phyloP scores from a whole-genome alignment of 2,329 filamentous ascomycete species.

The Macrophomina phaseolina region DNA sequence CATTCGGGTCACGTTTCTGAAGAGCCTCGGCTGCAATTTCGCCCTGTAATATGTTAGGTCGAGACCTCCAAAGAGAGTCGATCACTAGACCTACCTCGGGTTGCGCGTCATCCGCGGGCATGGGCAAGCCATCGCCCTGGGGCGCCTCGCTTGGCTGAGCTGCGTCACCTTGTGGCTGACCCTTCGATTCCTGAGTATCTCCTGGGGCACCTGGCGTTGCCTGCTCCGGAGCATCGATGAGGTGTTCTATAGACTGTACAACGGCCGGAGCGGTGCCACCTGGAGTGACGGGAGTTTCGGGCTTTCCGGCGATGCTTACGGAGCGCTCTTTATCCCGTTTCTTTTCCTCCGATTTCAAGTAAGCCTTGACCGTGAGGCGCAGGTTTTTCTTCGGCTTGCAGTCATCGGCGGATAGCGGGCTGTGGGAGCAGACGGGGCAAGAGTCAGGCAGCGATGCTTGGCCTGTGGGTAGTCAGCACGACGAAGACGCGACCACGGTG shows the following conservation, averaged over 20 bases:
- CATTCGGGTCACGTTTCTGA: not conserved
- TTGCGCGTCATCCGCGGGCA: not conserved
- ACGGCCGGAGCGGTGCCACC: slow-evolving; percentile 7
- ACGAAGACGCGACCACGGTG: slow-evolving; percentile 22
- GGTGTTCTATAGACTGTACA: slow-evolving; percentile 26
- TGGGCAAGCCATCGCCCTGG: not conserved
- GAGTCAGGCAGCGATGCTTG: slow-evolving; percentile 76
- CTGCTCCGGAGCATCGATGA: slow-evolving; percentile 8
- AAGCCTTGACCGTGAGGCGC: slow-evolving; percentile 91
- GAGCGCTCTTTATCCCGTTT: slow-evolving; percentile 69
- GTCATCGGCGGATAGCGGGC: slow-evolving; percentile 81
- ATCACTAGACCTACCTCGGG: not conserved
- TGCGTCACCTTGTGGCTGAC: not conserved
- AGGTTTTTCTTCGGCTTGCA: slow-evolving; percentile 89
- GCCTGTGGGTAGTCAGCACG: slow-evolving; percentile 55
- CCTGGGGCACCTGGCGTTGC: not conserved
- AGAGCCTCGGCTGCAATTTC: not conserved
- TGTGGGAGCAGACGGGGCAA: slow-evolving; percentile 93
- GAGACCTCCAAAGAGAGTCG: not conserved
- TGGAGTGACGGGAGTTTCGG: slow-evolving; percentile 20
- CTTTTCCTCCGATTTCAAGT: slow-evolving; percentile 88
- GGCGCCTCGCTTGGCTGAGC: slow-evolving; percentile 1
- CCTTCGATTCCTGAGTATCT: not conserved
- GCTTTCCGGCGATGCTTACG: slow-evolving; percentile 25
- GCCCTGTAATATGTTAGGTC: not conserved